phyloP scores from a whole-genome alignment of 352 stramenopile species.

The Phytophthora capsici region DNA sequence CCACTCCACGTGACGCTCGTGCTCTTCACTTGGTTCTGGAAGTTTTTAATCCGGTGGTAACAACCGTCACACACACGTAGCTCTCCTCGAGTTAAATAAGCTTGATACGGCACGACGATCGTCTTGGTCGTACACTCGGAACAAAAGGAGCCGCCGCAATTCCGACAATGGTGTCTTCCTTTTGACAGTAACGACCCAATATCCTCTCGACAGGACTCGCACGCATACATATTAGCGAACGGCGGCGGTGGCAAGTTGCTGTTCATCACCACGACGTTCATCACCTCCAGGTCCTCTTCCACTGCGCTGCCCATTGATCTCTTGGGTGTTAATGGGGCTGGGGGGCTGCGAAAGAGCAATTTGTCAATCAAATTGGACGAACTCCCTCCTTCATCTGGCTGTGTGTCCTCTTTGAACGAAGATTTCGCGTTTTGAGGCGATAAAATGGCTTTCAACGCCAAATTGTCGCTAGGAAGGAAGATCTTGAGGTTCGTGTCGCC shows the following conservation, averaged over 20 bases:
- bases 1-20: slow-evolving; percentile 73
- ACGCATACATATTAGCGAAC: slow-evolving; percentile 83
- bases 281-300: slow-evolving; percentile 54
- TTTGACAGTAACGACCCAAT: slow-evolving; percentile 76
- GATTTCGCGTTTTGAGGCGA: slow-evolving; percentile 39
- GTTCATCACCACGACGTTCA: slow-evolving; percentile 58
- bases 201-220: slow-evolving; percentile 74
- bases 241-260: slow-evolving; percentile 62
- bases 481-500: slow-evolving; percentile 51
- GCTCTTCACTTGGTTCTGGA: slow-evolving; percentile 68
- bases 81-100: slow-evolving; percentile 65
- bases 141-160: slow-evolving; percentile 83
- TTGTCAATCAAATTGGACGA: slow-evolving; percentile 48
- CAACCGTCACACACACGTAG: slow-evolving; percentile 79
- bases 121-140: slow-evolving; percentile 61
- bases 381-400: background rate
- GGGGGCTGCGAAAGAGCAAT: slow-evolving; percentile 38
- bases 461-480: slow-evolving; percentile 58
- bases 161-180: slow-evolving; percentile 80
- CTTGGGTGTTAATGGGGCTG: slow-evolving; percentile 21
- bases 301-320: slow-evolving; percentile 43
- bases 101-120: slow-evolving; percentile 63
- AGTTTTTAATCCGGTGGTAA: slow-evolving; percentile 75
- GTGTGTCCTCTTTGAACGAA: background rate
- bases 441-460: slow-evolving; percentile 65